Conservation (phyloP, 2,329 filamentous ascomycete species). For the Fusarium dimerum region DNA sequence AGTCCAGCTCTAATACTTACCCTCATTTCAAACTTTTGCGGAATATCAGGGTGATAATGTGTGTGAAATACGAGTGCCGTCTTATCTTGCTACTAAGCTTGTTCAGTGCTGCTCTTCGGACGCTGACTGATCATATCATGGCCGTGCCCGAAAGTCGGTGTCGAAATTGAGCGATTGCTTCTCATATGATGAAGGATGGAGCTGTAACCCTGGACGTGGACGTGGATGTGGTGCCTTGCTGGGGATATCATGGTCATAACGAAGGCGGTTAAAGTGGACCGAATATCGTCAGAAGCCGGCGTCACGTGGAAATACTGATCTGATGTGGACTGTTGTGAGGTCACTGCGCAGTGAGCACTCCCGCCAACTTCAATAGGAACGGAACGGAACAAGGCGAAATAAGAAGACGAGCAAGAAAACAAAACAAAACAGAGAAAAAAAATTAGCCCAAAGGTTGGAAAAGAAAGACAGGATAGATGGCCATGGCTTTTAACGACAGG, state of each 20-base stretch:
- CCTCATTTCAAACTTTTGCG: conserved; percentile 3
- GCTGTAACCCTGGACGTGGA: conserved; percentile 9
- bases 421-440: not conserved
- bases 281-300: conserved; percentile 3
- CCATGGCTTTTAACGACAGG: not conserved
- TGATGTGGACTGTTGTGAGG: conserved; percentile 5
- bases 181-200: conserved; percentile 7
- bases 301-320: conserved; percentile 17
- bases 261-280: not conserved
- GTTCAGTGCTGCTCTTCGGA: conserved; percentile 6
- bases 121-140: not conserved
- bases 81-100: conserved; percentile 8
- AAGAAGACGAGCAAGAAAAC: not conserved
- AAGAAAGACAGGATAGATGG: too few relatives aligned
- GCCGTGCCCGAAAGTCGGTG: conserved; percentile 25
- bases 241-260: not conserved
- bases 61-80: not conserved
- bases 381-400: not conserved
- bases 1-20: conserved; percentile 21
- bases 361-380: not conserved
- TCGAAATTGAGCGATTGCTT: conserved; percentile 13
- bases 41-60: conserved; percentile 1
- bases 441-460: too few relatives aligned
- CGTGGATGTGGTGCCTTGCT: not conserved
- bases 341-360: conserved; percentile 12